A percentile compares a stretch with the other conserved stretches of the same genome.
Evolutionary conservation across 1,139 yeast species (phyloP).

Genomic region (Pichia sp.): DNA sequence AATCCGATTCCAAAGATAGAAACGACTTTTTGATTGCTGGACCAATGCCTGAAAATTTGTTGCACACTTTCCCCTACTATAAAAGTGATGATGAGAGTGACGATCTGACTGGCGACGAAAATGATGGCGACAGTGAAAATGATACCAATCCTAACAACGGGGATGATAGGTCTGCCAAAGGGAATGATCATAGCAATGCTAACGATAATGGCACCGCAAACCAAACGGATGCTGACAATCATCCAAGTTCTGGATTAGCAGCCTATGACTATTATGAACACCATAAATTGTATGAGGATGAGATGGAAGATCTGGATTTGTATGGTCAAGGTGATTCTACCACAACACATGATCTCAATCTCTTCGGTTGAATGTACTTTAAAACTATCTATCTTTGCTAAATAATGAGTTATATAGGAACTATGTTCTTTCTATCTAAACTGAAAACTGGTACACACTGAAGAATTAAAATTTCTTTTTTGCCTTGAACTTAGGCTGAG

Average conservation of each 20-base stretch:
- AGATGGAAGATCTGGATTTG: conserved; percentile 18
- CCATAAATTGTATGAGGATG: conserved; percentile 19
- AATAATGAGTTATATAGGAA: background rate
- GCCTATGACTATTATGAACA: conserved; percentile 29
- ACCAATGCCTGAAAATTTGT: conserved; percentile 32
- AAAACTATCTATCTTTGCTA: conserved; percentile 4
- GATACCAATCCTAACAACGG: background rate
- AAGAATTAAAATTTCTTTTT: conserved; percentile 50
- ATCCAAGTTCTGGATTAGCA: conserved; percentile 15
- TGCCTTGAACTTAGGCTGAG: conserved; percentile 49
- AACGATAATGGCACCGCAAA: background rate
- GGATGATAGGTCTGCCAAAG: background rate
- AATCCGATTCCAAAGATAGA: conserved; percentile 20
- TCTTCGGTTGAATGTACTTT: conserved; percentile 18
- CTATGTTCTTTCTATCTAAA: conserved; percentile 21
- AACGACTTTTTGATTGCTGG: conserved; percentile 32
- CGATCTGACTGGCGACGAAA: conserved; percentile 7
- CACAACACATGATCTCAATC: conserved; percentile 19
- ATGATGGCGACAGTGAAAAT: background rate
- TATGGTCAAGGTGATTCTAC: conserved; percentile 20
- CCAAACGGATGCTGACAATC: conserved; percentile 6
- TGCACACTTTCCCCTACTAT: conserved; percentile 31
- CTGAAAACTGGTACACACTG: too few species aligned
- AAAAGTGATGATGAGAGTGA: conserved; percentile 25
- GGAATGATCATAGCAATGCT: background rate